These are phyloP conservation scores for Blumeriella jaapii DNA, from an alignment of 2,329 filamentous ascomycete genomes.

Conservation along the genomic window DNA sequence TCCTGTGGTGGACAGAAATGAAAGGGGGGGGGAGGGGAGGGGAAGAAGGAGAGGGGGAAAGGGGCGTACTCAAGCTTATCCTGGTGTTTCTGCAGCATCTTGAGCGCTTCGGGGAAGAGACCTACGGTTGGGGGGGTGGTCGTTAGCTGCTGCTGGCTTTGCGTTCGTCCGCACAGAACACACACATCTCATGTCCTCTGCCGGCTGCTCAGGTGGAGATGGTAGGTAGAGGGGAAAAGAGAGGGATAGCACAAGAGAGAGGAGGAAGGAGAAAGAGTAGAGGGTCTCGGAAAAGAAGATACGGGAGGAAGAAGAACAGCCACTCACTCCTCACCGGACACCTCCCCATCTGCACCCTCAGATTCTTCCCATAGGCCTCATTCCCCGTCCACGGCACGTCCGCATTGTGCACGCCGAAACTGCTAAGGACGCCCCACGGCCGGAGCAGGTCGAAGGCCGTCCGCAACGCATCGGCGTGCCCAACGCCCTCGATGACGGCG, in stretches of 20 bases:
- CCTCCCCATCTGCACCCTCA: slow-evolving; percentile 61
- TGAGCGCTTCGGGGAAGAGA: slow-evolving; percentile 54
- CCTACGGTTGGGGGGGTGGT: slow-evolving; percentile 34
- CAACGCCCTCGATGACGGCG: slow-evolving; percentile 70
- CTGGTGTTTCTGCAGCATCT: slow-evolving; percentile 54
- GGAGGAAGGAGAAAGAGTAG: too few species aligned
- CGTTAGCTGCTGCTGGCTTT: background rate
- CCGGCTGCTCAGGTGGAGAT: slow-evolving; percentile 32
- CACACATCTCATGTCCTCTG: slow-evolving; percentile 29
- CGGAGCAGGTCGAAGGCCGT: slow-evolving; percentile 61
- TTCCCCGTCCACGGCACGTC: slow-evolving; percentile 44
- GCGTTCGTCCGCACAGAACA: too few species aligned
- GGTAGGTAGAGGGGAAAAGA: slow-evolving; percentile 4
- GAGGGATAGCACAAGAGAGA: too few species aligned
- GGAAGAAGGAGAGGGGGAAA: too few species aligned
- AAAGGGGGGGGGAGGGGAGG: too few species aligned
- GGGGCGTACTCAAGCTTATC: slow-evolving; percentile 51
- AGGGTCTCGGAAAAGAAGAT: too few species aligned
- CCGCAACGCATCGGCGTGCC: slow-evolving; percentile 54
- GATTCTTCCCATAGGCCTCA: slow-evolving; percentile 59
- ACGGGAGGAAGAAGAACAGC: too few species aligned
- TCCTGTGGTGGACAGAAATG: too few species aligned
- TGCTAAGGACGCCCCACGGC: slow-evolving; percentile 62
- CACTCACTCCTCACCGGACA: slow-evolving; percentile 61
- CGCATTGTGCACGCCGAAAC: slow-evolving; percentile 64